Conservation (phyloP, 139 green algal species). For the Chlamydomonas sphaeroides region DNA sequence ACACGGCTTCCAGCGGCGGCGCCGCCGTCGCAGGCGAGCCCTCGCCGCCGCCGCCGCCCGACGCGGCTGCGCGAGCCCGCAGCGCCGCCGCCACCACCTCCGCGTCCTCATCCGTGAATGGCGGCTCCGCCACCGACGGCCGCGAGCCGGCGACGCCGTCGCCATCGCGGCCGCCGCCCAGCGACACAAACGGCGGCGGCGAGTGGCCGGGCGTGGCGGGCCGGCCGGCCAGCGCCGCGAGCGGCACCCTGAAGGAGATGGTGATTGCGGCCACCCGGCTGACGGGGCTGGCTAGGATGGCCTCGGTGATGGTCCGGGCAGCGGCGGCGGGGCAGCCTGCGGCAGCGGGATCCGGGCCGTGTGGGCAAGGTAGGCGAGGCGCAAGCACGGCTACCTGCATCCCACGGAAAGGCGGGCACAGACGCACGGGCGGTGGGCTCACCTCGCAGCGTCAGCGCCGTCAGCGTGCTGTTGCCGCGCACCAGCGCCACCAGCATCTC, state of each 20-base stretch:
- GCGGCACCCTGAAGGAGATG: constrained; percentile 14
- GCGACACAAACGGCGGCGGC: not conserved
- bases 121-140: not conserved
- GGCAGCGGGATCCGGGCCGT: too few species aligned
- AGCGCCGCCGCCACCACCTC: constrained; percentile 38
- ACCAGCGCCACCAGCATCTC: constrained; percentile 36
- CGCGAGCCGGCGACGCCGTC: not conserved
- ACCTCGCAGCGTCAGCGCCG: constrained; percentile 46
- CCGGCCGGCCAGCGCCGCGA: constrained; percentile 12
- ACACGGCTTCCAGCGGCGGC: not conserved
- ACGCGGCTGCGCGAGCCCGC: not conserved
- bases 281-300: not conserved
- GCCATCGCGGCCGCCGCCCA: not conserved
- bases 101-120: constrained; percentile 32
- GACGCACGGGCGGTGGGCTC: too few species aligned
- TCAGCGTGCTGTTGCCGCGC: constrained; percentile 43
- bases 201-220: too few species aligned
- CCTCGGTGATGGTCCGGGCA: constrained; percentile 22
- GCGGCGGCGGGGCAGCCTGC: constrained; percentile 24
- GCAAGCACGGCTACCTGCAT: not conserved
- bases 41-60: not conserved
- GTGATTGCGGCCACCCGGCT: constrained; percentile 11
- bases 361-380: not conserved
- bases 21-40: too few species aligned
- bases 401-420: too few species aligned